phyloP scores from a whole-genome alignment of 2,329 filamentous ascomycete genomes.

The Sphaerulina musiva region DNA sequence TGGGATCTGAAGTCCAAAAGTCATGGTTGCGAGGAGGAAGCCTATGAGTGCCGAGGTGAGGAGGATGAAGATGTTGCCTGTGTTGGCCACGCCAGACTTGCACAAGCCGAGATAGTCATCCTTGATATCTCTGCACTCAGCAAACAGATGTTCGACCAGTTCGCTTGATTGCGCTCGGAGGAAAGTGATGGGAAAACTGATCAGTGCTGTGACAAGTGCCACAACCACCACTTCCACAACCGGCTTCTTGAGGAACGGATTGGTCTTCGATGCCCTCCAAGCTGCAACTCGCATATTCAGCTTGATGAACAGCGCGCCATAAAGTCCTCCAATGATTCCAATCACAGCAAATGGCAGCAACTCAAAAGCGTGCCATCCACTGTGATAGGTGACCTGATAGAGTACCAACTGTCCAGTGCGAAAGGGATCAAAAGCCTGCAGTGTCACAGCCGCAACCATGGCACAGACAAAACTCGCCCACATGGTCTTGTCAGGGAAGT shows the following conservation, averaged over 20 bases:
- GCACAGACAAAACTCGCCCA: constrained; percentile 99
- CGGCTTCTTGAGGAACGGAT: constrained; percentile 60
- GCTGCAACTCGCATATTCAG: constrained; percentile 79
- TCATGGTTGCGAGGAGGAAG: constrained; percentile 77
- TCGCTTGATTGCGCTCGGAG: constrained; percentile 90
- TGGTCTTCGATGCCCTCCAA: constrained; percentile 64
- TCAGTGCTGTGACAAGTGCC: constrained; percentile 71
- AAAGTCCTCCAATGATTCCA: constrained; percentile 84
- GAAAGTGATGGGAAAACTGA: constrained; percentile 95
- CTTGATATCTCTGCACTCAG: constrained; percentile 74
- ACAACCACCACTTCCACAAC: constrained; percentile 74
- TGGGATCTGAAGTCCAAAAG: constrained; percentile 89
- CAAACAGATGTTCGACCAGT: constrained; percentile 84
- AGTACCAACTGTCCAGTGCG: constrained; percentile 90
- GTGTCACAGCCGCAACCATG: constrained; percentile 92
- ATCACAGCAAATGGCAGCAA: constrained; percentile 80
- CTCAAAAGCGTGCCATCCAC: constrained; percentile 91
- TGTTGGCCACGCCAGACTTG: constrained; percentile 75
- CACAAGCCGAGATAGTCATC: constrained; percentile 89
- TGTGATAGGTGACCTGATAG: constrained; percentile 90
- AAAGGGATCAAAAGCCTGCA: constrained; percentile 91
- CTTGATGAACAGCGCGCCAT: constrained; percentile 91
- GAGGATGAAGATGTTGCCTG: constrained; percentile 73
- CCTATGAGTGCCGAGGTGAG: constrained; percentile 76
- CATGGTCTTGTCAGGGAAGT: constrained; percentile 99